Evolutionary conservation across 2,329 filamentous ascomycete genomes (phyloP), one percentile per base, ranked within the genome.

Genomic region (Colletotrichum cordylinicola): DNA sequence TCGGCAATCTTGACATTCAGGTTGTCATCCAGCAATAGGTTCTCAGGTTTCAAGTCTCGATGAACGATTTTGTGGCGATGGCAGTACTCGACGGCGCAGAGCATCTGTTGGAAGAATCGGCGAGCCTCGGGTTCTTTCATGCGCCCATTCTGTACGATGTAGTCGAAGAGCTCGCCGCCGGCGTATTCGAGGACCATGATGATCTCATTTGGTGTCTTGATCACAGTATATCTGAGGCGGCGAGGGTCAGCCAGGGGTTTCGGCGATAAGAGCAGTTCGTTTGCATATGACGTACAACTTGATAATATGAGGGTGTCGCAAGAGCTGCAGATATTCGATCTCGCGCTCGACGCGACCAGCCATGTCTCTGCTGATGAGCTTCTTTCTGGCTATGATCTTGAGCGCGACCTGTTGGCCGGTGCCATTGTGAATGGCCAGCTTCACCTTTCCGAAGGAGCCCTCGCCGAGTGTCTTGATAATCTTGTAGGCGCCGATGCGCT

Each of bases 171-270:
- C 86, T 99, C 97, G 77, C 95, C 95, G 77, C 97, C 97, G 56
- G 97, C 97, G 85, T 98, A 99, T 86, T 99, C 97, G 79, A 99
- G 92, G 65, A 99, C 97, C 97, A 99, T 99, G 85, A 98, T 97
- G 83, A 99, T 99, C 84, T 99, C 97, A 77, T 91, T 93, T 29
- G 93, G 92, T 8, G 96, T 98, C 78, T 98, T 98, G 84, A 99
- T 98, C 78, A 99, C 97, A 35, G 97, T 98, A 85, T 95, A 98
- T 72, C 95, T 97, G 81, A 56, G 43, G 2, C 12, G n/a, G 27
- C 35, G 13, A 21, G 35, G 43, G 58, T 75, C 58, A 73, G 73
- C 21, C 12, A 68, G 33, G 15, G 21, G 21, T 13, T 67, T 37
- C 24, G 9, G 52, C 4, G 18, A 35, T 6, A 61, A 61, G 58